These are phyloP conservation scores for Knoxdaviesia proteae DNA, from an alignment of 2,329 filamentous ascomycete species.

Conservation along the genomic window DNA sequence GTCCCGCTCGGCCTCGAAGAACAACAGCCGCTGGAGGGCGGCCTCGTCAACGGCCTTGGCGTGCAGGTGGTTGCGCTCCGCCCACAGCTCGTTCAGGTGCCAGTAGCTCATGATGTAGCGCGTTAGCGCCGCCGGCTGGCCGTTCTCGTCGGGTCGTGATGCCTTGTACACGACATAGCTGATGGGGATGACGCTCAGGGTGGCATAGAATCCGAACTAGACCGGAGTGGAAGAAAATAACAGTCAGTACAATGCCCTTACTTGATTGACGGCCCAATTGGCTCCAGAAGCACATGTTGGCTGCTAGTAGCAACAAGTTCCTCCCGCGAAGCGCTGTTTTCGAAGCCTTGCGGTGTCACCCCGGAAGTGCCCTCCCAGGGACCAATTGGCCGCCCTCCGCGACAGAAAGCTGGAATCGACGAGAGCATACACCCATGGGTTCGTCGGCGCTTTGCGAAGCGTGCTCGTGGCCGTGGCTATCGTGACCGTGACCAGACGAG, in stretches of 20 bases:
- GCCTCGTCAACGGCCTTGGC: slow-evolving; percentile 32
- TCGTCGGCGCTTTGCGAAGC: slow-evolving; percentile 25
- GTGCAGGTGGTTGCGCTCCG: slow-evolving; percentile 29
- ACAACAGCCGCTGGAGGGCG: slow-evolving; percentile 33
- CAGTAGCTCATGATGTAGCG: slow-evolving; percentile 24
- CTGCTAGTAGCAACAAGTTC: too few species aligned
- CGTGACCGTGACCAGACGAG: slow-evolving; percentile 22
- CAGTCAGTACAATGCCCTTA: too few species aligned
- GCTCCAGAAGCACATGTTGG: background rate
- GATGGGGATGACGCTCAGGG: slow-evolving; percentile 11
- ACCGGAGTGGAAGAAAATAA: background rate
- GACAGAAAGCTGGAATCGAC: background rate
- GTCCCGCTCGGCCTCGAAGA: slow-evolving; percentile 21
- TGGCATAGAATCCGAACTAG: slow-evolving; percentile 2
- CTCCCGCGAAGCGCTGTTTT: too few species aligned
- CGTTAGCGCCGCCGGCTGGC: slow-evolving; percentile 24
- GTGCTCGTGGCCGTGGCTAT: slow-evolving; percentile 20
- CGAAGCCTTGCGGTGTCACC: too few species aligned
- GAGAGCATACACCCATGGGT: slow-evolving; percentile 31
- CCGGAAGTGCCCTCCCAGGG: background rate
- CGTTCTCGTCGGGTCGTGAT: slow-evolving; percentile 25
- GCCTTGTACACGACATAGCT: slow-evolving; percentile 25
- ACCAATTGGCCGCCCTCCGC: background rate
- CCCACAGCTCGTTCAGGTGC: slow-evolving; percentile 27
- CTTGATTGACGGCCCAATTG: background rate